Conservation (phyloP, 176 grass and related monocot species). For the Rhynchospora pubera region DNA sequence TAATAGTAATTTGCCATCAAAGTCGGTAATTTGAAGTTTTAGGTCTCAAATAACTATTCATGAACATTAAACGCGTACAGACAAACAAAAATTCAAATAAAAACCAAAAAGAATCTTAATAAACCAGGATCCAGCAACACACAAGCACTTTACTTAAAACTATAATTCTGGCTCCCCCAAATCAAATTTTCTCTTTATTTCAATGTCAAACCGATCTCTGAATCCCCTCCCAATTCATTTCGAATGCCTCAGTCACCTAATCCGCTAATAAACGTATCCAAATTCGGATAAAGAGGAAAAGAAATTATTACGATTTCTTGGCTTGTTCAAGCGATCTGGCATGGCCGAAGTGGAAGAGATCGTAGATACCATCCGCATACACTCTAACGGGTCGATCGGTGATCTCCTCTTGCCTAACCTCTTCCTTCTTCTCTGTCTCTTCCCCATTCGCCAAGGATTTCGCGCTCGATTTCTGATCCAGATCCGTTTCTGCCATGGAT, state of each 20-base stretch:
- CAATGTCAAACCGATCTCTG: background rate
- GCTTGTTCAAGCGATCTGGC: slow-evolving; percentile 86
- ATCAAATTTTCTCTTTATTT: background rate
- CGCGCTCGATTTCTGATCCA: slow-evolving; percentile 12
- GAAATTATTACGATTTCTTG: slow-evolving; percentile 51
- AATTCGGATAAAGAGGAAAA: background rate
- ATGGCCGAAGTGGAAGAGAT: slow-evolving; percentile 93
- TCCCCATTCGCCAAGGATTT: slow-evolving; percentile 38
- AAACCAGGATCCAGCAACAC: background rate
- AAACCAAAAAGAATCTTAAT: background rate
- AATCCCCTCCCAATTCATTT: background rate
- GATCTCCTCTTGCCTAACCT: slow-evolving; percentile 17
- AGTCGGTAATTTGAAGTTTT: background rate
- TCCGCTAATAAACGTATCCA: no score
- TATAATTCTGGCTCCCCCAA: background rate
- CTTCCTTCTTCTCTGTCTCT: background rate
- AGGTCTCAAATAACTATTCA: background rate
- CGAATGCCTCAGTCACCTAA: slow-evolving; percentile 20
- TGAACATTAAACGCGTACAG: background rate
- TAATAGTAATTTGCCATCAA: background rate
- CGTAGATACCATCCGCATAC: slow-evolving; percentile 89
- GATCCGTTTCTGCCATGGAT: background rate
- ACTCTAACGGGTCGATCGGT: slow-evolving; percentile 58
- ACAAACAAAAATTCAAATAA: background rate
- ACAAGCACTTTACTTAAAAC: background rate